Evolutionary conservation across 2,329 filamentous ascomycete species (phyloP).

Genomic region (Microdochium paspali): DNA sequence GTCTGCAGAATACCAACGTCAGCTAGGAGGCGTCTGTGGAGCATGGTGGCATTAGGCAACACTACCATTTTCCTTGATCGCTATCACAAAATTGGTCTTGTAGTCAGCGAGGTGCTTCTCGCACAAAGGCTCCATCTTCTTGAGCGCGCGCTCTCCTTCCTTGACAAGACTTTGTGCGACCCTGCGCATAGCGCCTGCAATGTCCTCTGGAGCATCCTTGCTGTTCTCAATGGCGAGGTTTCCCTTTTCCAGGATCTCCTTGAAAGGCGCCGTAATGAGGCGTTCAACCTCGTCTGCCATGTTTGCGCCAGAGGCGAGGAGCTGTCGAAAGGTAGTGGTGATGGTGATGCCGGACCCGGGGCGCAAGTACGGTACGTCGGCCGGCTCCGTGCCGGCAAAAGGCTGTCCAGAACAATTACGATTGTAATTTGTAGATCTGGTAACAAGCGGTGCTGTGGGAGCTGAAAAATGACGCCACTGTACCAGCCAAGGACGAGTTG

Average conservation of each 20-base stretch:
- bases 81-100: slow-evolving; percentile 36
- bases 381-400: no score
- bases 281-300: slow-evolving; percentile 23
- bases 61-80: slow-evolving; percentile 44
- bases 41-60: not conserved
- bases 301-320: not conserved
- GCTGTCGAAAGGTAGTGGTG: no score
- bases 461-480: no score
- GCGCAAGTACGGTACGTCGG: no score
- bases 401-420: no score
- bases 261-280: slow-evolving; percentile 41
- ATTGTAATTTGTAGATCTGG: no score
- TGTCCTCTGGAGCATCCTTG: slow-evolving; percentile 22
- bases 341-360: no score
- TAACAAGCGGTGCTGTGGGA: no score
- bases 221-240: slow-evolving; percentile 37
- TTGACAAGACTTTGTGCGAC: slow-evolving; percentile 36
- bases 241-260: slow-evolving; percentile 42
- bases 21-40: slow-evolving; percentile 2
- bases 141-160: slow-evolving; percentile 38
- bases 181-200: slow-evolving; percentile 33
- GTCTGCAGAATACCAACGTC: slow-evolving; percentile 21
- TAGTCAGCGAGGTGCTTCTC: slow-evolving; percentile 38
- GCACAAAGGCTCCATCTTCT: slow-evolving; percentile 41
- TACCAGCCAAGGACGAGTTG: no score